Evolutionary conservation across 106 monocot genomes (phyloP).

Genomic region (Triglochin maritima): DNA sequence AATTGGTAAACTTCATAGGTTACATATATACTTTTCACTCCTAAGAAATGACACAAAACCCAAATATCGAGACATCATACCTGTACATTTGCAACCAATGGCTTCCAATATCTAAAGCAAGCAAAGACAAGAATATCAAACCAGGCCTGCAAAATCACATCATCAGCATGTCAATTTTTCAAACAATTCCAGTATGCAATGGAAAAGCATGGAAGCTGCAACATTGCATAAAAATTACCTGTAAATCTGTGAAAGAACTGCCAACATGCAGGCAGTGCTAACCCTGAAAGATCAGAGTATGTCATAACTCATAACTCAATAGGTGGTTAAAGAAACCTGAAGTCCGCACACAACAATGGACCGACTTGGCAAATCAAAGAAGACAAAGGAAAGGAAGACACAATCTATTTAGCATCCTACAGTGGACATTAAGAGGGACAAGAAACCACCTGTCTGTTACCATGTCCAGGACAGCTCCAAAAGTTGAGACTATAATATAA

Average conservation of each 20-base stretch:
- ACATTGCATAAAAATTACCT: constrained; percentile 29
- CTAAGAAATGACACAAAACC: background rate
- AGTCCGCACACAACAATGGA: background rate
- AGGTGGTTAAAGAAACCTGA: background rate
- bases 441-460: constrained; percentile 74
- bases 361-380: background rate
- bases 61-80: constrained; percentile 16
- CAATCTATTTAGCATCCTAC: background rate
- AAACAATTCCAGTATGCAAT: background rate
- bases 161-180: background rate
- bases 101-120: constrained; percentile 87
- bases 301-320: background rate
- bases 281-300: constrained; percentile 33
- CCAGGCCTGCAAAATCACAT: constrained; percentile 52
- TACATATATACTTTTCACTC: background rate
- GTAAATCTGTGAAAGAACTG: constrained; percentile 75
- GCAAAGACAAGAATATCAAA: constrained; percentile 68
- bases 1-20: too few relatives aligned
- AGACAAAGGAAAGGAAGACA: constrained; percentile 1
- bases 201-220: background rate
- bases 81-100: constrained; percentile 99
- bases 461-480: constrained; percentile 96
- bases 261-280: constrained; percentile 84
- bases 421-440: background rate
- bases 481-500: constrained; percentile 66